Conservation (phyloP, 177 flowering plant genomes). For the Vitis hybrid region DNA sequence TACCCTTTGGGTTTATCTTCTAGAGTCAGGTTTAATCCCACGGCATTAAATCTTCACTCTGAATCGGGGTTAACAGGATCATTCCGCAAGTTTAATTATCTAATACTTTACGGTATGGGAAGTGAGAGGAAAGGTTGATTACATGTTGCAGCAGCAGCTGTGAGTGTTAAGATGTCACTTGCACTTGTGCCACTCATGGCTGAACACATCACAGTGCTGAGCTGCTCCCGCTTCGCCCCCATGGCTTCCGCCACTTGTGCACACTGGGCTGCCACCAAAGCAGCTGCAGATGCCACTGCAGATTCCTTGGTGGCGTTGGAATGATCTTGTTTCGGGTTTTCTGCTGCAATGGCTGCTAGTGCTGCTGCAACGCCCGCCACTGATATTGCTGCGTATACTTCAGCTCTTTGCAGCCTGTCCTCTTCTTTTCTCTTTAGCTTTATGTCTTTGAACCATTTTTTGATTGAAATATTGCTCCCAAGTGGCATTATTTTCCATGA, state of each 20-base stretch:
- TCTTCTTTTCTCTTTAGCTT: slow-evolving; percentile 76
- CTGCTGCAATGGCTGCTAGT: slow-evolving; percentile 84
- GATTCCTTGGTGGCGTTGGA: slow-evolving; percentile 43
- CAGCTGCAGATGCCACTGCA: slow-evolving; percentile 86
- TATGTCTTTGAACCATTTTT: slow-evolving; percentile 83
- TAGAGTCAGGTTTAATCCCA: no score
- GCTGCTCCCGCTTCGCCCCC: slow-evolving; percentile 84
- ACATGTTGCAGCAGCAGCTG: slow-evolving; percentile 96
- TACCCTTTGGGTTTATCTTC: no score
- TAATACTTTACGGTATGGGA: no score
- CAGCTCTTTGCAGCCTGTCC: slow-evolving; percentile 68
- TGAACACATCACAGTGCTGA: slow-evolving; percentile 52
- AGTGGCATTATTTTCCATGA: slow-evolving; percentile 63
- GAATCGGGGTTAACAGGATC: no score
- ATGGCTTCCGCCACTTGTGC: slow-evolving; percentile 79
- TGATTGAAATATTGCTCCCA: slow-evolving; percentile 51
- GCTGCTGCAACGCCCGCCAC: slow-evolving; percentile 94
- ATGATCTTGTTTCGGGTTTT: slow-evolving; percentile 32
- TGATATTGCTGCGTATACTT: slow-evolving; percentile 87
- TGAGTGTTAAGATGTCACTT: slow-evolving; percentile 79
- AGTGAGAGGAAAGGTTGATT: slow-evolving; percentile 8
- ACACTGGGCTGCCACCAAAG: slow-evolving; percentile 90
- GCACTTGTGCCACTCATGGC: slow-evolving; percentile 68
- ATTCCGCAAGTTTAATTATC: no score
- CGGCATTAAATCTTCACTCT: no score